These are phyloP conservation scores for Juglanconis sp. DNA, from an alignment of 2,329 filamentous ascomycete species.

Conservation along the genomic window DNA sequence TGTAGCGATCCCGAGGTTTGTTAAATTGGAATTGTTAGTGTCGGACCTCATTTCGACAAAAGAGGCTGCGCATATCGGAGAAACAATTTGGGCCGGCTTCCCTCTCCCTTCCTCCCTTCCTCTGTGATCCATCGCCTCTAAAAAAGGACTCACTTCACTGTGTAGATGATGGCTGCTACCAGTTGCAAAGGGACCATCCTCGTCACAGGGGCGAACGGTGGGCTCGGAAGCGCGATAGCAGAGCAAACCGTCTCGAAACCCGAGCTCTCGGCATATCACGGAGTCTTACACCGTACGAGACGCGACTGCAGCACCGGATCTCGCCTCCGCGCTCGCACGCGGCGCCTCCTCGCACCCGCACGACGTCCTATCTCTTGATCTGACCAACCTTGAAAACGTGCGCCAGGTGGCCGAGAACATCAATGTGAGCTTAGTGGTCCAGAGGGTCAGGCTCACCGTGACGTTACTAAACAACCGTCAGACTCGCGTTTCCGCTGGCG, in stretches of 20 bases:
- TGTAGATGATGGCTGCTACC: background rate
- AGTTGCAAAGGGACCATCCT: slow-evolving; percentile 28
- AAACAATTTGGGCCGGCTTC: too few relatives aligned
- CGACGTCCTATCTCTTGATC: slow-evolving; percentile 31
- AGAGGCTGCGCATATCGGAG: too few relatives aligned
- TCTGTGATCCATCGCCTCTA: too few relatives aligned
- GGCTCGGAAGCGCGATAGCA: slow-evolving; percentile 35
- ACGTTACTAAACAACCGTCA: too few relatives aligned
- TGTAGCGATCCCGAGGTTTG: too few relatives aligned
- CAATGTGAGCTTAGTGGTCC: slow-evolving; percentile 19
- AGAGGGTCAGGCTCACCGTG: too few relatives aligned
- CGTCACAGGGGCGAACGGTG: slow-evolving; percentile 37
- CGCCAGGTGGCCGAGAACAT: slow-evolving; percentile 26
- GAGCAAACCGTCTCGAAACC: slow-evolving; percentile 26
- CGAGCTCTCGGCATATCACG: slow-evolving; percentile 30
- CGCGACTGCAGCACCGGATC: slow-evolving; percentile 26
- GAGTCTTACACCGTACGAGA: slow-evolving; percentile 35
- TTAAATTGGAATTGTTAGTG: too few relatives aligned
- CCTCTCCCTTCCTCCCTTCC: too few relatives aligned
- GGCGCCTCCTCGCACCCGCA: slow-evolving; percentile 26
- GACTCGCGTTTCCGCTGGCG: background rate
- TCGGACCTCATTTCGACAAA: too few relatives aligned
- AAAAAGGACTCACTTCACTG: too few relatives aligned
- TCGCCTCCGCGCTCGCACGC: slow-evolving; percentile 24
- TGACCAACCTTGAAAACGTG: slow-evolving; percentile 27